Base-by-base conservation (phyloP, 2,329 filamentous ascomycete genomes). In the Torrubiella hemipterigena region DNA sequence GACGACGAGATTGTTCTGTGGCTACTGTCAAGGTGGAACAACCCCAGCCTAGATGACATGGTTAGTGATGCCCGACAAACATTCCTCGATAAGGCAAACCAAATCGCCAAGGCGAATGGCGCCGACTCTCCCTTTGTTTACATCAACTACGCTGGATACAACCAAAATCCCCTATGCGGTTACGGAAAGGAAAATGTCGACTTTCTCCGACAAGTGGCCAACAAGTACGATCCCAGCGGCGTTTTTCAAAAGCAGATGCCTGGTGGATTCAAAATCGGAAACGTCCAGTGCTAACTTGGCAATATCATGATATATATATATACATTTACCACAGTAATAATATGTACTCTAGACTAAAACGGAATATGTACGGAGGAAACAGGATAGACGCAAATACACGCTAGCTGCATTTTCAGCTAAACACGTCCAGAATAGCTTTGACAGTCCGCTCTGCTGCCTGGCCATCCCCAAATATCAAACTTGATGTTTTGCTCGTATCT, bases 141-240 rank as follows among this genome's bases (percentile, higher is more conserved):
- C 39, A 48, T 63, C 31, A 64, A 65, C 42, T 65, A 65, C 34
- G 59, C 58, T 5, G 46, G 48, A 16, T 35, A 42, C 19, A 47
- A 43, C 14, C 59, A 65, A 37, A 44, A 56, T 22, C 52, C 56
- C 2, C 41, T 63, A 17, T 34, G 37, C 18, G 41, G 52, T 4
- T 65, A 63, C 33, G 59, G 59, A 1, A 32, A 41, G 11, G 44
- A 48, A 7, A 63, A 57, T 21, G 33, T 56, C 13, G 44, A 42
- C 2, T 47, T 38, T 21, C 37, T 59, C 21, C 43, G 43, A 34
- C 30, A 17, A 3, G 35, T 51, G 5, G 43, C 47, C 5, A 27
- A 38, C 14, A 50, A 48, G 29, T 59, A 57, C 27, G 55, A 59
- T 29, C 49, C 50, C 1, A 29, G 35, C 6, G 39, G 47, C 3